Evolutionary conservation across 2,329 filamentous ascomycete species (phyloP), one percentile per base, ranked within the genome.

Genomic region (Sarocladium brachiariae): DNA sequence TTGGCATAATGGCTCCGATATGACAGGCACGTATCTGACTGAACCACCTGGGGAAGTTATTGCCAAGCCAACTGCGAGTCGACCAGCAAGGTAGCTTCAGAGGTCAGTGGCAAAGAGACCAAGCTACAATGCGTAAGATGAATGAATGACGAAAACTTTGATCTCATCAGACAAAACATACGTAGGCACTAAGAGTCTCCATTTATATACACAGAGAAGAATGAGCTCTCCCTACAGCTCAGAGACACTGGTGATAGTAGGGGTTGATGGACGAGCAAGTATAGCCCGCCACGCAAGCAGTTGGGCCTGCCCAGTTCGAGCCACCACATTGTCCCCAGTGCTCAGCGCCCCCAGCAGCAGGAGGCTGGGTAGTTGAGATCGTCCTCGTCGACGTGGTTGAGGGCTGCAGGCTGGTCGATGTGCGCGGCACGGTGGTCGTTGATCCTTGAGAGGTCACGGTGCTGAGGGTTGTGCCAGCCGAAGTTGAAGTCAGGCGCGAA

Each of bases 241-340:
- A 39, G 16, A 39, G 35, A 21, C 43, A 47, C 43, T 47, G 43
- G 27, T 47, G 21, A 21, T 47, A 47, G 43, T 47, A 47, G 5
- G 43, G 43, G 25, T 47, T 47, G 25, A 47, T 23, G 21, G 43
- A 31, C n/a, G 43, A 47, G 27, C 43, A 47, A 19, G 43, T 31
- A 16, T 31, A 47, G 25, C 43, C 43, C 27, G 43, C 43, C 24
- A 47, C 43, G 33, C 43, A 47, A 16, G 43, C 43, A 4, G 43
- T 47, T 14, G 43, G 25, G 10, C 43, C 43, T 10, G 43, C 43
- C 43, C 43, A 47, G n/a, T 33, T 33, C 6, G 43, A 47, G 4
- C 43, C 43, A 4, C 43, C 43, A 16, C 43, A 47, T 21, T 47
- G 43, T 13, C 4, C 43, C 43, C 43, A 47, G 16, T 47, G 43